These are phyloP conservation scores for Vitis hybrid DNA, from an alignment of 177 flowering plant genomes.

Conservation along the genomic window DNA sequence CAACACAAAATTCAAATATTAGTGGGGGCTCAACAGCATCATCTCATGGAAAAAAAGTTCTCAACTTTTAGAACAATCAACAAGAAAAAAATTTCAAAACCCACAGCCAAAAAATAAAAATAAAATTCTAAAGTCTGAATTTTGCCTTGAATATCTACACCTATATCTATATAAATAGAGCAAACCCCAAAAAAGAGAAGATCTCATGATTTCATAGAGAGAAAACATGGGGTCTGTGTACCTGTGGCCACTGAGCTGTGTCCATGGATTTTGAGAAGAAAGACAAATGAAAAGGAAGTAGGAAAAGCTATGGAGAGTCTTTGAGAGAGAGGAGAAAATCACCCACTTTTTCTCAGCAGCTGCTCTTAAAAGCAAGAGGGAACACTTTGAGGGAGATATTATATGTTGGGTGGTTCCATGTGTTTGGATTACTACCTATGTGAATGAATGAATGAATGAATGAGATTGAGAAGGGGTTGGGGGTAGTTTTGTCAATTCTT, in stretches of 20 bases:
- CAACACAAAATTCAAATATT: conserved; percentile 10
- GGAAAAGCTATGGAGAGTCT: conserved; percentile 13
- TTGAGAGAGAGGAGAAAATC: conserved; percentile 17
- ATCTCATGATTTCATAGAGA: too few relatives aligned
- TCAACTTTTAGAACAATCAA: not conserved
- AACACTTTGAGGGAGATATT: conserved; percentile 4
- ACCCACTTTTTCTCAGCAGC: conserved; percentile 21
- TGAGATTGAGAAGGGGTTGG: not conserved
- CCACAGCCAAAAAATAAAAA: not conserved
- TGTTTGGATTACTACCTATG: conserved; percentile 21
- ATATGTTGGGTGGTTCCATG: conserved; percentile 19
- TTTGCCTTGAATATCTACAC: too few relatives aligned
- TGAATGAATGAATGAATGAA: conserved; percentile 11
- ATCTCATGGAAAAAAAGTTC: not conserved
- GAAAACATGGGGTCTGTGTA: conserved; percentile 6
- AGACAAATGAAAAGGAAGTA: conserved; percentile 8
- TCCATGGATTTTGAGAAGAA: conserved; percentile 24
- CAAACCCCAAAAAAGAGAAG: too few relatives aligned
- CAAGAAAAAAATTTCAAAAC: conserved; percentile 10
- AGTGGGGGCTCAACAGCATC: conserved; percentile 17
- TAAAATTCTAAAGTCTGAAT: not conserved
- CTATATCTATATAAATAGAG: too few relatives aligned
- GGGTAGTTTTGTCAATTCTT: conserved; percentile 11
- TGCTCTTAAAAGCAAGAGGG: conserved; percentile 15
- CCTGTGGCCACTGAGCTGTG: conserved; percentile 41